Conservation (phyloP, 495 filamentous ascomycete genomes). For the Jackrogersella minutella region DNA sequence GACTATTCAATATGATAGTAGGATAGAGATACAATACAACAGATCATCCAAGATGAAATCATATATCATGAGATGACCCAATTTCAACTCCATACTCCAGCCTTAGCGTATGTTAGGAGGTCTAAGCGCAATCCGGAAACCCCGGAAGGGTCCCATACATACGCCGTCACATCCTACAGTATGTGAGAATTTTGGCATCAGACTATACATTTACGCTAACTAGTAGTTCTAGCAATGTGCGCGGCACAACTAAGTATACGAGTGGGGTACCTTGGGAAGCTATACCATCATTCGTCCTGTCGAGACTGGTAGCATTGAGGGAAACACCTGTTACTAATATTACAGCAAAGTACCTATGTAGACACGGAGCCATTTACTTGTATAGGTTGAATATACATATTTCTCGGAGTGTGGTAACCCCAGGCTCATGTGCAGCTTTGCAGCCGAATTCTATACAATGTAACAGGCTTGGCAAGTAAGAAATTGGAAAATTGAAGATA, state of each 20-base stretch:
- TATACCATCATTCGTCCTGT: background rate
- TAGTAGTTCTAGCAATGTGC: background rate
- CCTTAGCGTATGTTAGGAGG: background rate
- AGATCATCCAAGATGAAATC: background rate
- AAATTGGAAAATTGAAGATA: too few relatives aligned
- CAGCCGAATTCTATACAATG: too few relatives aligned
- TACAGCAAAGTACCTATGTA: background rate
- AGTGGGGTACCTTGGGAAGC: background rate
- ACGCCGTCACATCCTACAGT: background rate
- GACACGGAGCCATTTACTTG: too few relatives aligned
- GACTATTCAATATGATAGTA: background rate
- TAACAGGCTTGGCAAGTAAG: too few relatives aligned
- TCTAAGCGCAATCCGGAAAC: constrained; percentile 25
- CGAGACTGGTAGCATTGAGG: background rate
- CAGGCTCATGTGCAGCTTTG: too few relatives aligned
- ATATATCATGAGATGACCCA: background rate
- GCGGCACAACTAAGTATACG: background rate
- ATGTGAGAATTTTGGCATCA: constrained; percentile 5
- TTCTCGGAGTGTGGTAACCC: too few relatives aligned
- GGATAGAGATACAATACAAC: background rate
- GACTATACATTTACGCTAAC: background rate
- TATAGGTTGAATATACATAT: too few relatives aligned
- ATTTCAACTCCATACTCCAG: constrained; percentile 7
- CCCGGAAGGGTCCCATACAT: constrained; percentile 26
- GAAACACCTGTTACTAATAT: background rate